These are phyloP conservation scores for Globisporangium cederbergense DNA, from an alignment of 352 stramenopile species.

Conservation along the genomic window DNA sequence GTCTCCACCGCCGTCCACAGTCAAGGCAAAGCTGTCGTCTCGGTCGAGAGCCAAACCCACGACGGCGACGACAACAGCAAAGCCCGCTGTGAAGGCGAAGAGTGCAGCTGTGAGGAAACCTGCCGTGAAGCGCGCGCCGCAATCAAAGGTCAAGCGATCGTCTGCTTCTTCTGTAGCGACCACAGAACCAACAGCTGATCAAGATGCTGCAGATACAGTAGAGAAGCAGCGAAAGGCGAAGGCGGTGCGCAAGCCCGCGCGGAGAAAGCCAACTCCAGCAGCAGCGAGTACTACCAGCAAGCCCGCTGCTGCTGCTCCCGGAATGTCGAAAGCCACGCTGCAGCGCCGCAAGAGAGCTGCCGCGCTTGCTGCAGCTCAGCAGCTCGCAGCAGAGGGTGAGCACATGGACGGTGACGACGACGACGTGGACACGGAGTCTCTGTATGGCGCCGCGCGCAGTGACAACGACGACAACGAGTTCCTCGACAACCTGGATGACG, in stretches of 20 bases:
- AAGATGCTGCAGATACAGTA: neutral
- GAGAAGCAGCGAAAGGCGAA: slow-evolving; percentile 9
- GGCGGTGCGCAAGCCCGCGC: slow-evolving; percentile 17
- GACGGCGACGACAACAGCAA: neutral
- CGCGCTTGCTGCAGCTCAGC: neutral
- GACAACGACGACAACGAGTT: slow-evolving; percentile 13
- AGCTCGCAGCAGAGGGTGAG: neutral
- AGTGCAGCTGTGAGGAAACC: slow-evolving; percentile 19
- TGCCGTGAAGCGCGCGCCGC: slow-evolving; percentile 2
- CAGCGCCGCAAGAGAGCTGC: slow-evolving; percentile 8
- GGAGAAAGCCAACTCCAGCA: slow-evolving; percentile 8
- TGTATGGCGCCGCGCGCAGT: slow-evolving; percentile 11
- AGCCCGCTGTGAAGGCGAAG: slow-evolving; percentile 13
- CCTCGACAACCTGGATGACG: slow-evolving; percentile 6
- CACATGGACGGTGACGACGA: slow-evolving; percentile 9
- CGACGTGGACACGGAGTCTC: slow-evolving; percentile 5
- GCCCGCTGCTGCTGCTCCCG: neutral
- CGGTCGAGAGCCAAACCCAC: neutral
- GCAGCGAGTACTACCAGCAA: slow-evolving; percentile 2
- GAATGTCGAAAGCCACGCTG: neutral
- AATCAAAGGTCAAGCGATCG: neutral
- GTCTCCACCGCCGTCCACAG: slow-evolving; percentile 20
- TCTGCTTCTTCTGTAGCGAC: neutral
- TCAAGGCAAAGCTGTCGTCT: slow-evolving; percentile 13
- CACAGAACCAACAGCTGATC: neutral